Evolutionary conservation across 305 asterid species (phyloP).

Genomic region (Monarda citriodora): DNA sequence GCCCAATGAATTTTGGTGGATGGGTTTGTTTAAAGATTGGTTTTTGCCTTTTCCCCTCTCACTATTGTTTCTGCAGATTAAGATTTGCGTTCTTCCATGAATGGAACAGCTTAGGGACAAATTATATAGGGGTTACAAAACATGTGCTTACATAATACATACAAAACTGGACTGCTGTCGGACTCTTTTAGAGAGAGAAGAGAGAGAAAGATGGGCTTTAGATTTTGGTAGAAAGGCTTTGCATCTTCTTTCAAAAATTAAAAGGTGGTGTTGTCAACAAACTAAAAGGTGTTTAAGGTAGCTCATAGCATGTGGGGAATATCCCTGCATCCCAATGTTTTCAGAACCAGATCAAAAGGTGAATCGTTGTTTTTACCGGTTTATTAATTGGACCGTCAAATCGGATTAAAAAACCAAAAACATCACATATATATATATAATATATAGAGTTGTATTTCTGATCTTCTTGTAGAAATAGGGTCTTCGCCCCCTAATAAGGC

Average conservation of each 20-base stretch:
- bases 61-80: slow-evolving; percentile 11
- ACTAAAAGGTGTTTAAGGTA: no score
- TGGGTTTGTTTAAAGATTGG: slow-evolving; percentile 19
- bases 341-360: no score
- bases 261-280: no score
- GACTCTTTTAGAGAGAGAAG: background rate
- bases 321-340: no score
- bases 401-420: no score
- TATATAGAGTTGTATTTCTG: no score
- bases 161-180: slow-evolving; percentile 5
- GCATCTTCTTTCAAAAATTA: background rate
- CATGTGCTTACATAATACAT: slow-evolving; percentile 18
- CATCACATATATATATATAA: no score
- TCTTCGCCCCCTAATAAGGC: no score
- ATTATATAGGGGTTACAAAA: slow-evolving; percentile 14
- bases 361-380: no score
- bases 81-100: slow-evolving; percentile 26
- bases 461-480: no score
- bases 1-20: slow-evolving; percentile 44
- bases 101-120: slow-evolving; percentile 62
- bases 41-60: slow-evolving; percentile 24
- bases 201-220: slow-evolving; percentile 6
- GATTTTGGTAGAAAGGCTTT: slow-evolving; percentile 6
- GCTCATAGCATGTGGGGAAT: no score
- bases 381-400: no score